Evolutionary conservation across 305 asterid genomes (phyloP).

Genomic region (Fraxinus latifolia): DNA sequence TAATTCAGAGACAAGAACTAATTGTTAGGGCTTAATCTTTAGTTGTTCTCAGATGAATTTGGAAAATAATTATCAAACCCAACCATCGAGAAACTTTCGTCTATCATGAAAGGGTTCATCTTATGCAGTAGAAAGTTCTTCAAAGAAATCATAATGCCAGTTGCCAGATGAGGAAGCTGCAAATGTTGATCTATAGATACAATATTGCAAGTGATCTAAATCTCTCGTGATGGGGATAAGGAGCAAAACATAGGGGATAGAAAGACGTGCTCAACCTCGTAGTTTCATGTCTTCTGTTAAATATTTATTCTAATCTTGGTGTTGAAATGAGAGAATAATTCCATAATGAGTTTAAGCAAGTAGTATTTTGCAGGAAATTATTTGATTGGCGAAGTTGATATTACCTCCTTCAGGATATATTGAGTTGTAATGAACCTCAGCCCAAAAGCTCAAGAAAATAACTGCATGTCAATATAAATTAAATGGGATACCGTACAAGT

Average conservation of each 20-base stretch:
- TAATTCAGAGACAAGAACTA: background rate
- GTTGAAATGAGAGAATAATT: conserved; percentile 1
- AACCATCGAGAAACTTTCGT: background rate
- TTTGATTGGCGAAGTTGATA: conserved; percentile 1
- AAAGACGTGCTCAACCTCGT: background rate
- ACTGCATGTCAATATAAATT: conserved; percentile 40
- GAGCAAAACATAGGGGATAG: background rate
- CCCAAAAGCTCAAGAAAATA: conserved; percentile 83
- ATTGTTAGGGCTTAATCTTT: background rate
- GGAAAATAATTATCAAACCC: background rate
- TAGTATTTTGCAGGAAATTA: background rate
- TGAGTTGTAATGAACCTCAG: conserved; percentile 87
- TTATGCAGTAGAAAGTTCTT: background rate
- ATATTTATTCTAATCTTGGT: background rate
- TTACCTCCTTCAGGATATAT: conserved; percentile 83
- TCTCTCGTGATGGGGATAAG: background rate
- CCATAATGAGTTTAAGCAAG: background rate
- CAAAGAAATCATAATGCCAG: background rate
- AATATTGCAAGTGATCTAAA: background rate
- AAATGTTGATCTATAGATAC: background rate
- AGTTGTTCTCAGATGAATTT: background rate
- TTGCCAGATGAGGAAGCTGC: background rate
- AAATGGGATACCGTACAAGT: background rate
- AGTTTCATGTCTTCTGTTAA: background rate
- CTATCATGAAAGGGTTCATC: background rate